Base-by-base conservation (phyloP, 1,284 basidiomycete genomes). In the Veloporphyrellus conicus region DNA sequence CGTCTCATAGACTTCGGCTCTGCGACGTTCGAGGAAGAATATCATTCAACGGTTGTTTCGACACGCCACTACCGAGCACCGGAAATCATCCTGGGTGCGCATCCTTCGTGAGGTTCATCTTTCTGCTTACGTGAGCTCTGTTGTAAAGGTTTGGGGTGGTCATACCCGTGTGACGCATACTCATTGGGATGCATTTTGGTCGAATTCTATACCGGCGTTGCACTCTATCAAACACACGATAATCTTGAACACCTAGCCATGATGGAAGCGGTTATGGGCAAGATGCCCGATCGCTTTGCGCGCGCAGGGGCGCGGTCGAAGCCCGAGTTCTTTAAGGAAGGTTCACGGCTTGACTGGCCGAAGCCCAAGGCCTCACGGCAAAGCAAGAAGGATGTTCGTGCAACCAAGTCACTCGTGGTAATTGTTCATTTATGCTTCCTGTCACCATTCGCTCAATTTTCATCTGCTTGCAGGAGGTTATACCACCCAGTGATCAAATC, bases 191-290 rank as follows among this genome's bases (percentile, higher is more conserved):
- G 96, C 71, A 99, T 99, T 58, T 81, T 99, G 14, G 93, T 99
- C 53, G 96, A 99, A 69, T 98, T 99, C 67, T 96, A 86, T 71
- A 99, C 96, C 3, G 96, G 96, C 29, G 85, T 95, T 38, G 96
- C 96, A 4, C 77, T 99, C 27, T 99, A 98, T 74, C 96, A 99
- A 69, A 99, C 96, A 0, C 95, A 98, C 64, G 95, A 99, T 71
- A 99, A 99, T 66, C 79, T 99, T 11, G 96, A 99, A 66, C 96
- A 99, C 68, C 82, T 99, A 7, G 96, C 96, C 36, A 99, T 99
- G 96, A 99, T 99, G 96, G 94, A 99, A 69, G 85, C 90, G 57
- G 96, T 99, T 29, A 95, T 99, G 83, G 96, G 95, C 52, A 88
- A 86, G 69, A 94, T 99, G 85, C 93, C 94, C 0, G 82, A 87